Percentiles rank a stretch among this genome's conserved stretches.
Conservation (phyloP, 768 basidiomycete genomes). For the Coprinellus micaceus region DNA sequence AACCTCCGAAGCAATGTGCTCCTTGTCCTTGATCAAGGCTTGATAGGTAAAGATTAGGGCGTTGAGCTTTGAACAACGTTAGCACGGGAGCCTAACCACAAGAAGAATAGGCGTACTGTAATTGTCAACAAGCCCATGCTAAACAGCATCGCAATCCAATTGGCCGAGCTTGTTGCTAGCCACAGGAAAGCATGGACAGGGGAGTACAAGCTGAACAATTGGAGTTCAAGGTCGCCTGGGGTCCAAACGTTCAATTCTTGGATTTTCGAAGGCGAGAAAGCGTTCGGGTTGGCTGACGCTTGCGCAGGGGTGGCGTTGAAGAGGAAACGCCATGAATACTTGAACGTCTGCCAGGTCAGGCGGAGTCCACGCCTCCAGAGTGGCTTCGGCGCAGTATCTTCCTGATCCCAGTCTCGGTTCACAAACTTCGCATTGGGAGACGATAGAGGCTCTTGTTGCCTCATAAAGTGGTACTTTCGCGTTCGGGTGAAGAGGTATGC, state of each 20-base stretch:
- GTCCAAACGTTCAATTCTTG: conserved; percentile 79
- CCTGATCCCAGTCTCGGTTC: conserved; percentile 46
- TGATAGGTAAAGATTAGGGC: conserved; percentile 54
- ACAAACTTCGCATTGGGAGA: conserved; percentile 72
- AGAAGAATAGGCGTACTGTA: conserved; percentile 47
- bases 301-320: conserved; percentile 54
- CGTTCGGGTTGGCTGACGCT: conserved; percentile 31
- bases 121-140: conserved; percentile 64
- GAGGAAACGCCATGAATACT: conserved; percentile 62
- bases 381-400: conserved; percentile 38
- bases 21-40: conserved; percentile 67
- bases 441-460: conserved; percentile 58
- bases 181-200: conserved; percentile 73
- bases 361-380: conserved; percentile 46
- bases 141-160: conserved; percentile 71
- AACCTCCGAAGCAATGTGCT: conserved; percentile 73
- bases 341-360: conserved; percentile 46
- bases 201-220: conserved; percentile 72
- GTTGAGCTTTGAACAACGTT: conserved; percentile 37
- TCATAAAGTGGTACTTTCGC: conserved; percentile 64
- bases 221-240: conserved; percentile 67
- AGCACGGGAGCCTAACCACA: not conserved
- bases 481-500: conserved; percentile 70
- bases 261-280: conserved; percentile 40
- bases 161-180: conserved; percentile 64